A percentile compares a stretch with the other conserved stretches of the same genome.
These are phyloP conservation scores for Arbutus unedo DNA, from an alignment of 148 eudicot species.

Conservation along the genomic window DNA sequence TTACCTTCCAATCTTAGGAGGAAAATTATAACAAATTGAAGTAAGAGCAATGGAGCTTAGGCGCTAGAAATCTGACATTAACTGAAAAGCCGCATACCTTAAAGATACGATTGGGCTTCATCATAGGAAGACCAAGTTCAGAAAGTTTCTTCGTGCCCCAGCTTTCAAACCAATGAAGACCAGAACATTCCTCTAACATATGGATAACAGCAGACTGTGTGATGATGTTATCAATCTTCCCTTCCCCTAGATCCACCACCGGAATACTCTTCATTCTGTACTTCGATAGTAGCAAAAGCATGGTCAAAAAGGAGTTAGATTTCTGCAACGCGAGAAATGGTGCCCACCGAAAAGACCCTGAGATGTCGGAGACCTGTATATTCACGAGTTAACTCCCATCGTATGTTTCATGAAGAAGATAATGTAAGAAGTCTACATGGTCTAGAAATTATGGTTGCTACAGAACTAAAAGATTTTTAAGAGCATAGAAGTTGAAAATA, in stretches of 20 bases:
- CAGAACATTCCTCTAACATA: conserved; percentile 91
- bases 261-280: conserved; percentile 98
- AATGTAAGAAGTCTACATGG: not conserved
- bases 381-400: not conserved
- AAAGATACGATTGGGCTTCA: conserved; percentile 49
- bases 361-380: conserved; percentile 75
- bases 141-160: conserved; percentile 74
- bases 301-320: conserved; percentile 81
- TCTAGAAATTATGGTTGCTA: not conserved
- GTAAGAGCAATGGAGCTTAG: too few relatives aligned
- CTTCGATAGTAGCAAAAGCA: conserved; percentile 78
- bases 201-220: conserved; percentile 93
- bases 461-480: not conserved
- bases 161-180: conserved; percentile 87
- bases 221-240: conserved; percentile 74
- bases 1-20: not conserved
- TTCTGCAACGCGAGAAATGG: conserved; percentile 94
- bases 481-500: not conserved
- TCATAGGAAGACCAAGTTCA: conserved; percentile 83
- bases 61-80: not conserved
- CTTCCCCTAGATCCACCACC: conserved; percentile 68
- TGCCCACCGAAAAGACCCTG: conserved; percentile 96
- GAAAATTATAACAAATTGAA: not conserved
- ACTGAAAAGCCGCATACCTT: conserved; percentile 40
- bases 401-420: not conserved